Evolutionary conservation across 1,284 basidiomycete genomes (phyloP).

Genomic region (Hortiboletus rubellus): DNA sequence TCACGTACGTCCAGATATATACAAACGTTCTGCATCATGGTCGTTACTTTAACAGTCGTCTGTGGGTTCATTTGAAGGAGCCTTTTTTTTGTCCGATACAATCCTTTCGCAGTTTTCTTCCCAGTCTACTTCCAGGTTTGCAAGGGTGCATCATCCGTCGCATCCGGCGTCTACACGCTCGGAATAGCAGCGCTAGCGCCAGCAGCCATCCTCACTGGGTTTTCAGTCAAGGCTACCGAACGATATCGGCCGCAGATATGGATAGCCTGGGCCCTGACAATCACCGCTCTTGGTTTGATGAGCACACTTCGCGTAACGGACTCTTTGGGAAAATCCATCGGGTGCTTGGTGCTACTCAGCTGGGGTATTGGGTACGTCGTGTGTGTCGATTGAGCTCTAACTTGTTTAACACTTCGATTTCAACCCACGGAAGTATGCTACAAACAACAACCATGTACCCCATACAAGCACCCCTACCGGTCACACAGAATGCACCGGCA

Average conservation of each 20-base stretch:
- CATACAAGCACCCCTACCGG: conserved; percentile 38
- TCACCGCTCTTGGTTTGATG: conserved; percentile 7
- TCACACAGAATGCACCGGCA: conserved; percentile 33
- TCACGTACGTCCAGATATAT: conserved; percentile 7
- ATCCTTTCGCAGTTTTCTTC: conserved; percentile 3
- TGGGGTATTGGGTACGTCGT: conserved; percentile 8
- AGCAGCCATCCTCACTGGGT: background rate
- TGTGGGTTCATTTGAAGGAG: conserved; percentile 5
- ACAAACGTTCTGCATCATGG: conserved; percentile 4
- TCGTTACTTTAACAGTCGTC: background rate
- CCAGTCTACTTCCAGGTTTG: conserved; percentile 18
- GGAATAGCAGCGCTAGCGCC: background rate
- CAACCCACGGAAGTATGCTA: background rate
- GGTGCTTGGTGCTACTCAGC: background rate
- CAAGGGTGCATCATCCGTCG: conserved; percentile 6
- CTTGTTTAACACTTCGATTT: background rate
- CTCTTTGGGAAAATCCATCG: background rate
- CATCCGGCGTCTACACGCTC: conserved; percentile 14
- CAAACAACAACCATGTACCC: conserved; percentile 16
- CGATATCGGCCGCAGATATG: conserved; percentile 13
- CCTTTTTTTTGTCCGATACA: no score
- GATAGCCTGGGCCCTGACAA: conserved; percentile 5
- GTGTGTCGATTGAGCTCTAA: background rate
- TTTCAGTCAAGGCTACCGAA: conserved; percentile 4
- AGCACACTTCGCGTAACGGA: conserved; percentile 3